A percentile compares a stretch with the other conserved stretches of the same genome.
These are phyloP conservation scores for Nigrograna mackinnonii DNA, from an alignment of 2,329 filamentous ascomycete genomes.

Conservation along the genomic window DNA sequence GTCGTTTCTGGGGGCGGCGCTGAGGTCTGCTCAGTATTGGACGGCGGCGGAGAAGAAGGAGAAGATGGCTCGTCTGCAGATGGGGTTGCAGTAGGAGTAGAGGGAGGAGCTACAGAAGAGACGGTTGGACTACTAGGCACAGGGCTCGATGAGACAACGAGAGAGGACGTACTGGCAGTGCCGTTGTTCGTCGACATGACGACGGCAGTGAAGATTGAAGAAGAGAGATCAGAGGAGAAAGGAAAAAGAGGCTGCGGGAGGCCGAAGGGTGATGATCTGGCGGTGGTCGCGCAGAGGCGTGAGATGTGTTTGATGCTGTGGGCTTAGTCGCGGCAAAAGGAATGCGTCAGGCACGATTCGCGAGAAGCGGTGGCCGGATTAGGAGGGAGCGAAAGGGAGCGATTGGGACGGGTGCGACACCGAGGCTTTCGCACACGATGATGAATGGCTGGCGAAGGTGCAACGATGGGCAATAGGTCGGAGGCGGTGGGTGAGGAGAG, in stretches of 20 bases:
- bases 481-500: too few species aligned
- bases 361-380: not conserved
- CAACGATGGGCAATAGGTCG: not conserved
- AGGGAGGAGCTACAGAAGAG: conserved; percentile 16
- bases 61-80: conserved; percentile 15
- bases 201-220: conserved; percentile 15
- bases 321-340: conserved; percentile 14
- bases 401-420: too few species aligned
- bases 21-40: not conserved
- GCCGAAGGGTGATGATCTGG: too few species aligned
- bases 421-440: not conserved
- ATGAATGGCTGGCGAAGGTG: not conserved
- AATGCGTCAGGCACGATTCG: conserved; percentile 1
- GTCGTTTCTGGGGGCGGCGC: conserved; percentile 4
- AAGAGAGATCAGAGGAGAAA: conserved; percentile 7
- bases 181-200: conserved; percentile 29
- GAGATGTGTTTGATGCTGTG: conserved; percentile 18
- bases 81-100: conserved; percentile 11
- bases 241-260: conserved; percentile 4
- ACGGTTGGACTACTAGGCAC: conserved; percentile 18
- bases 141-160: conserved; percentile 14
- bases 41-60: conserved; percentile 10
- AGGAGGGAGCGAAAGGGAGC: not conserved
- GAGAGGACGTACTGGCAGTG: conserved; percentile 38
- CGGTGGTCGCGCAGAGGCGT: conserved; percentile 4